Evolutionary conservation across 164 flowering plant species (phyloP).

Genomic region (Chimonanthus salicifolius): DNA sequence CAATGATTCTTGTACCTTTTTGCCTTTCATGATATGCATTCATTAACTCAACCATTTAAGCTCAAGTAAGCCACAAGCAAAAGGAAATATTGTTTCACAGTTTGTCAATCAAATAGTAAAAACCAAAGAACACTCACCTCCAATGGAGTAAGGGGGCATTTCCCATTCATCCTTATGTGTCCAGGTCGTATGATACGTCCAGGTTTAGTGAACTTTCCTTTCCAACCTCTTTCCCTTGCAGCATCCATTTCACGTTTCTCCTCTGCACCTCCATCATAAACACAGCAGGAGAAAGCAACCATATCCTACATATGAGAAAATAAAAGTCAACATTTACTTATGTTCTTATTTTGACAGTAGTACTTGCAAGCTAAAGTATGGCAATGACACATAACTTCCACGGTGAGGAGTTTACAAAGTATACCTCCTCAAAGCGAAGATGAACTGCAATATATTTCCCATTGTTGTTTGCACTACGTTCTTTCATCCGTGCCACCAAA

Average conservation of each 20-base stretch:
- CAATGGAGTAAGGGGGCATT: slow-evolving; percentile 92
- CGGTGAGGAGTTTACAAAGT: neutral
- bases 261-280: slow-evolving; percentile 86
- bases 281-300: slow-evolving; percentile 98
- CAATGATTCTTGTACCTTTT: no score
- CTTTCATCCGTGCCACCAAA: slow-evolving; percentile 81
- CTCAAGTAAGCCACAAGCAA: no score
- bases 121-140: slow-evolving; percentile 49
- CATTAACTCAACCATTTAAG: no score
- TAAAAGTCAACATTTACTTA: neutral
- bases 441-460: slow-evolving; percentile 91
- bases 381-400: neutral
- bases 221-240: slow-evolving; percentile 96
- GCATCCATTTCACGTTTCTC: slow-evolving; percentile 75
- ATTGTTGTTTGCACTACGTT: slow-evolving; percentile 43
- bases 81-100: neutral
- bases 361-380: neutral
- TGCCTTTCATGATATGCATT: no score
- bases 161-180: slow-evolving; percentile 79
- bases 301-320: slow-evolving; percentile 55
- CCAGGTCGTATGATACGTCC: slow-evolving; percentile 89
- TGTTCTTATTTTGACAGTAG: neutral
- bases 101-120: neutral
- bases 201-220: slow-evolving; percentile 85
- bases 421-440: slow-evolving; percentile 96